Percentiles rank a stretch among this genome's conserved stretches.
Evolutionary conservation across 371 early-diverging fungal species (phyloP).

Genomic region (Mortierella sp.): DNA sequence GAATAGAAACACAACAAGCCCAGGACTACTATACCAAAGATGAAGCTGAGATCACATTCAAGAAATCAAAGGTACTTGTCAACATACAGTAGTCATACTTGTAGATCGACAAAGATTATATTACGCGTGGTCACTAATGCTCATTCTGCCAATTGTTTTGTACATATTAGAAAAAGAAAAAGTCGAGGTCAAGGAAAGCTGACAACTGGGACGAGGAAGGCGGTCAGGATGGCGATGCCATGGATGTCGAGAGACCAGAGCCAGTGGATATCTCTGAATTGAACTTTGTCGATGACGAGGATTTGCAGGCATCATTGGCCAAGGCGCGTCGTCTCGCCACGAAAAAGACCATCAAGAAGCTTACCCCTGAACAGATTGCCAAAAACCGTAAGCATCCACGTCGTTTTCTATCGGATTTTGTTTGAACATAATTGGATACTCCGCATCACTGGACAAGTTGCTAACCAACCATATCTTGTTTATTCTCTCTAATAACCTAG

Average conservation of each 20-base stretch:
- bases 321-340: conserved; percentile 78
- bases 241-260: conserved; percentile 47
- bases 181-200: conserved; percentile 64
- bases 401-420: neutral
- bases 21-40: conserved; percentile 88
- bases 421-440: neutral
- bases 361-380: conserved; percentile 74
- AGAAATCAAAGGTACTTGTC: conserved; percentile 76
- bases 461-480: conserved; percentile 3
- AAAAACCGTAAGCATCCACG: conserved; percentile 40
- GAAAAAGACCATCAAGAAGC: conserved; percentile 64
- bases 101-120: neutral
- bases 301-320: conserved; percentile 87
- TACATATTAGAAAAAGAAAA: conserved; percentile 63
- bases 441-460: neutral
- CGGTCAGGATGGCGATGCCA: conserved; percentile 57
- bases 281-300: conserved; percentile 96
- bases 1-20: conserved; percentile 46
- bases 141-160: neutral
- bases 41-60: conserved; percentile 83
- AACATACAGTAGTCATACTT: conserved; percentile 13
- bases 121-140: neutral
- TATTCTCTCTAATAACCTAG: conserved; percentile 27
- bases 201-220: conserved; percentile 59
- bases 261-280: conserved; percentile 65